Evolutionary conservation across 306 rosid species (phyloP), one percentile per base, ranked within the genome.

Genomic region (Ceratonia siliqua): DNA sequence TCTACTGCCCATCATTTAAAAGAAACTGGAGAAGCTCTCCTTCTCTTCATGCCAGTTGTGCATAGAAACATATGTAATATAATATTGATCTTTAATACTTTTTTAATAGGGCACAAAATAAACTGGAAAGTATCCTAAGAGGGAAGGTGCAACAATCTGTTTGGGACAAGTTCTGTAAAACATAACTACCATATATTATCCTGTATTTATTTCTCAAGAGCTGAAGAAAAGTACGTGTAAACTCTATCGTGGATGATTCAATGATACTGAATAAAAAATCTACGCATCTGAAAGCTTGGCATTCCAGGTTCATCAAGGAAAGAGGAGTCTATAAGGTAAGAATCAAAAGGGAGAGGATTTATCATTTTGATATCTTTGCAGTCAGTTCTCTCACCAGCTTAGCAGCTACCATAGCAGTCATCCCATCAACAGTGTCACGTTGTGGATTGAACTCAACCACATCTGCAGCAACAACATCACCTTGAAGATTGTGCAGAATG

Each of bases 331-430:
- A 5, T 75, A 10, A 53, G 42, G 41, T 35, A 38, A 25, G 48
- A 18, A 76, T 17, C 14, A 58, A 27, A 39, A 50, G 61, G 17
- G 25, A 33, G 54, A 12, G 22, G 17, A 42, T 52, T 6, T 64
- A 49, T 85, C 80, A 94, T 81, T 90, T 92, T 42, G 98, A 74
- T 41, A 94, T 92, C 89, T 94, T 92, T 0, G 97, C 99, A 25
- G 96, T 41, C 77, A 92, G 43, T 77, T 94, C 99, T 85, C 96
- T 88, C 48, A 92, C 99, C 73, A 94, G 74, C 87, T 94, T 94
- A 5, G 99, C 99, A 56, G 96, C 98, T 68, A 94, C 99, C 99
- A 94, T 94, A 43, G 96, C 99, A 25, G 99, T 94, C 99, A 94
- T 92, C 74, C 97, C 99, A 30, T 89, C 97, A 4, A 90, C 96